Conservation (phyloP, 2,329 filamentous ascomycete species). For the Phaeoacremonium minimum region DNA sequence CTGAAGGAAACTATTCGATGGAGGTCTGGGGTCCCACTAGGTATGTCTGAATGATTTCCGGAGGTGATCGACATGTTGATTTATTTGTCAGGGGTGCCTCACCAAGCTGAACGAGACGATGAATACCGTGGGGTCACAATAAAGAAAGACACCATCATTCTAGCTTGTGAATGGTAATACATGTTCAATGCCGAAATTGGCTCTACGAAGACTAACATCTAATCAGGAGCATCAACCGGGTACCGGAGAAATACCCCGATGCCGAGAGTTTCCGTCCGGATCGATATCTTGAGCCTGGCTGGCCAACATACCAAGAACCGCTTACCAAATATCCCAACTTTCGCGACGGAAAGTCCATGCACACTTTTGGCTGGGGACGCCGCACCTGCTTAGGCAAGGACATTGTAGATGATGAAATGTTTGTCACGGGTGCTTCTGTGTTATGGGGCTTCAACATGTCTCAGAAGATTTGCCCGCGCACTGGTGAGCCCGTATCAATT, state of each 20-base stretch:
- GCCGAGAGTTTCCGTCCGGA: constrained; percentile 60
- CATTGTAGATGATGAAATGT: constrained; percentile 57
- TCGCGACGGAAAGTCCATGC: constrained; percentile 52
- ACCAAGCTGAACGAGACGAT: constrained; percentile 41
- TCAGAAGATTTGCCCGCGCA: constrained; percentile 33
- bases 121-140: constrained; percentile 42
- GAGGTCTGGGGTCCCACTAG: constrained; percentile 50
- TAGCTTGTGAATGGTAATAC: constrained; percentile 45
- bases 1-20: constrained; percentile 56
- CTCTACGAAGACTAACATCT: constrained; percentile 1
- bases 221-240: constrained; percentile 50
- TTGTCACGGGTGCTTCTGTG: constrained; percentile 40
- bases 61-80: not conserved
- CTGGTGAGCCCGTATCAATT: constrained; percentile 35
- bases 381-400: constrained; percentile 59
- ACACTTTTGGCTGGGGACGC: constrained; percentile 62
- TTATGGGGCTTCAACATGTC: constrained; percentile 45
- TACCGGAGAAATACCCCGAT: constrained; percentile 55
- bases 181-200: not conserved
- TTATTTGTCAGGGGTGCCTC: constrained; percentile 36
- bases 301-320: constrained; percentile 62
- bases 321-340: constrained; percentile 60
- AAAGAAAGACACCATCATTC: constrained; percentile 41
- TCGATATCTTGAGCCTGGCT: constrained; percentile 57
- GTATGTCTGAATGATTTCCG: constrained; percentile 20